phyloP scores from a whole-genome alignment of 345 rosid species.

The Carallia pectinifolia region DNA sequence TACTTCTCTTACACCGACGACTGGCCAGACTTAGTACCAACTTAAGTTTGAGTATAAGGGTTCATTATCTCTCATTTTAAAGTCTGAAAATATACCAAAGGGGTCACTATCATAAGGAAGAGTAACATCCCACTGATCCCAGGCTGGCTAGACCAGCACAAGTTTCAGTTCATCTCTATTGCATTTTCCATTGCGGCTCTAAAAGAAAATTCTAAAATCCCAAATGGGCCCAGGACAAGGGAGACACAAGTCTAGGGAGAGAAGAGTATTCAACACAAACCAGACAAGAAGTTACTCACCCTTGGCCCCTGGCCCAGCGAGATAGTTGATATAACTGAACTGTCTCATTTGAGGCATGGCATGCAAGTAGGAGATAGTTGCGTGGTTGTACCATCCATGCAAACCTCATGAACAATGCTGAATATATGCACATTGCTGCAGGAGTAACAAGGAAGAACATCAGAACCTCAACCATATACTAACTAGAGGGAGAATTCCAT shows the following conservation, averaged over 20 bases:
- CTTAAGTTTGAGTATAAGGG: not conserved
- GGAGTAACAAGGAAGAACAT: conserved; percentile 1
- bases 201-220: not conserved
- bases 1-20: not conserved
- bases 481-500: not conserved
- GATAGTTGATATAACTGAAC: conserved; percentile 93
- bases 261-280: not conserved
- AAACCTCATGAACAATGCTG: conserved; percentile 82
- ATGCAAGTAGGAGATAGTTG: conserved; percentile 77
- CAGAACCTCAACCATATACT: not conserved
- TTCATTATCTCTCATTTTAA: not conserved
- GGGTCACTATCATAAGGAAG: not conserved
- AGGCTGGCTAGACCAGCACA: not conserved
- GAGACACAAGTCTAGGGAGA: not conserved
- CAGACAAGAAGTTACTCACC: conserved; percentile 15
- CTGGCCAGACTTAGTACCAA: not conserved
- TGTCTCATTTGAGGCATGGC: conserved; percentile 93
- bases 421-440: conserved; percentile 78
- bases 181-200: not conserved
- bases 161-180: not conserved
- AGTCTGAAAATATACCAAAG: not conserved
- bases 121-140: not conserved
- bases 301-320: conserved; percentile 62
- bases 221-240: not conserved
- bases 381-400: conserved; percentile 94